Percentiles rank a stretch among this genome's conserved stretches.
These are phyloP conservation scores for Coelastrella sp. DNA, from an alignment of 139 green algal species.

Conservation along the genomic window DNA sequence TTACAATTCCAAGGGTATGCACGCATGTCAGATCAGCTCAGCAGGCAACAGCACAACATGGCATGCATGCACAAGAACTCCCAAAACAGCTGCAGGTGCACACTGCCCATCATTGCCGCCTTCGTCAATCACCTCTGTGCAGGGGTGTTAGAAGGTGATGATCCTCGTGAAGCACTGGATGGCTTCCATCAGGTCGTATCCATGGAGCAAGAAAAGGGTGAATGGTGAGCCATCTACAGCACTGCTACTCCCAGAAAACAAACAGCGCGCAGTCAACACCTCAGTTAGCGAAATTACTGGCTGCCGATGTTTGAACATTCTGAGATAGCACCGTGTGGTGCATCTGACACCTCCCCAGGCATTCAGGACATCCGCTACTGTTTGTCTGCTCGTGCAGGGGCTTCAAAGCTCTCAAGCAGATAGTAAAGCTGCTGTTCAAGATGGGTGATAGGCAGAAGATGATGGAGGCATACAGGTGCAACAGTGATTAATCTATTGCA, in stretches of 20 bases:
- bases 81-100: background rate
- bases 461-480: conserved; percentile 90
- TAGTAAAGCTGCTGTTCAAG: conserved; percentile 95
- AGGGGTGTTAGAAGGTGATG: conserved; percentile 50
- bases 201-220: conserved; percentile 96
- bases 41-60: conserved; percentile 15
- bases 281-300: background rate
- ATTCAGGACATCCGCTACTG: too few species aligned
- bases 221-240: conserved; percentile 83
- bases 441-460: conserved; percentile 80
- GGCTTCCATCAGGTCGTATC: conserved; percentile 93
- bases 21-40: background rate
- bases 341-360: too few species aligned
- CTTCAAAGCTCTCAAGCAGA: conserved; percentile 99
- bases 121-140: background rate
- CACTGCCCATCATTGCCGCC: background rate
- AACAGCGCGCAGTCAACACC: too few species aligned
- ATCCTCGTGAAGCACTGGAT: conserved; percentile 80
- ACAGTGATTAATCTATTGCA: too few species aligned
- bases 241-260: background rate
- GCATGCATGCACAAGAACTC: background rate
- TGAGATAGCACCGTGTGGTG: background rate
- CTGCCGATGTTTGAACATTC: background rate
- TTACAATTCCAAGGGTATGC: conserved; percentile 97
- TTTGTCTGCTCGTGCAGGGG: conserved; percentile 74